Conservation (phyloP, 768 basidiomycete species). For the Piloderma croceum region DNA sequence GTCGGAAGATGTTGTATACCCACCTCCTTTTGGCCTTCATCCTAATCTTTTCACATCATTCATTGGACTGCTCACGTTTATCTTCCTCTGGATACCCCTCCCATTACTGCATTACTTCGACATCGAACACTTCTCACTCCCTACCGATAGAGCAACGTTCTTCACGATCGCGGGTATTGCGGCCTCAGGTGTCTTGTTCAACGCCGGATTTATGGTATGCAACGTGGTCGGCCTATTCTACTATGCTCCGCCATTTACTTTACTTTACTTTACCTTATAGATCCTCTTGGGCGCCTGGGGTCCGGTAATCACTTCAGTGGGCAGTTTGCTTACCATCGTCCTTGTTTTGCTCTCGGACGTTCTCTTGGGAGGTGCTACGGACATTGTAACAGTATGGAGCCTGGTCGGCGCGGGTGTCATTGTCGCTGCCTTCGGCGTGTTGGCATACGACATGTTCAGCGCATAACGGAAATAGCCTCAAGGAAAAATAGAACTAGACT, state of each 20-base stretch:
- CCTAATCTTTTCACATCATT: constrained; percentile 75
- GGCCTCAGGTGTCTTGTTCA: constrained; percentile 69
- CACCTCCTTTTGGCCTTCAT: constrained; percentile 79
- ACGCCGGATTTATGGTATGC: constrained; percentile 79
- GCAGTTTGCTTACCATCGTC: constrained; percentile 91
- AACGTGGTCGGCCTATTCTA: constrained; percentile 1
- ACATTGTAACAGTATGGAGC: constrained; percentile 65
- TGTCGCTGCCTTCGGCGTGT: constrained; percentile 73
- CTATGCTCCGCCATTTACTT: no score
- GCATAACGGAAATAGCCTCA: constrained; percentile 17
- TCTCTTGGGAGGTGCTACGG: constrained; percentile 57
- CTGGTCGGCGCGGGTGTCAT: constrained; percentile 75
- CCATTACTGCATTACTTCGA: constrained; percentile 65
- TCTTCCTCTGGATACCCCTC: constrained; percentile 73
- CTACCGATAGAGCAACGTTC: constrained; percentile 41
- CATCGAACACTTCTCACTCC: constrained; percentile 63
- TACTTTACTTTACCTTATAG: constrained; percentile 42
- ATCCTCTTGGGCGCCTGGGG: constrained; percentile 82
- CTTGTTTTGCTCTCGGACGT: constrained; percentile 79
- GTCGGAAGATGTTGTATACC: constrained; percentile 35
- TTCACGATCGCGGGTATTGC: constrained; percentile 64
- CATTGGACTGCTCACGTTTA: constrained; percentile 75
- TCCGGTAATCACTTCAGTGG: constrained; percentile 82
- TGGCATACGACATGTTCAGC: constrained; percentile 64
- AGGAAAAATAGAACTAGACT: constrained; percentile 7